Conservation (phyloP, 2,329 filamentous ascomycete genomes). For the Dactylellina parvicollis region DNA sequence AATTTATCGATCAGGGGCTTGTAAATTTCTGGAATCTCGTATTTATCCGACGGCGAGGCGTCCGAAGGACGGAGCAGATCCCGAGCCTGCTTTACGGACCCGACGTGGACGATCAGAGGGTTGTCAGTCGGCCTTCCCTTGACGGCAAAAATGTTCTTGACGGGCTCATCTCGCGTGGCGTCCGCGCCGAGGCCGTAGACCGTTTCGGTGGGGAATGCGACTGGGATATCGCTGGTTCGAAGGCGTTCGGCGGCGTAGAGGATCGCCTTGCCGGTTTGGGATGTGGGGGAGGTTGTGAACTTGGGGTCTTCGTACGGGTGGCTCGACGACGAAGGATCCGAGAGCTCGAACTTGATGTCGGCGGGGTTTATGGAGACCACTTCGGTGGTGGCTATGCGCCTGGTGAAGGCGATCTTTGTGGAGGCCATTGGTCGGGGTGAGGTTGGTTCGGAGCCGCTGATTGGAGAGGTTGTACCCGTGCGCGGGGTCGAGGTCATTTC, state of each 20-base stretch:
- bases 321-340: slow-evolving; percentile 11
- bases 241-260: slow-evolving; percentile 74
- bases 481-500: slow-evolving; percentile 25
- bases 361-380: slow-evolving; percentile 51
- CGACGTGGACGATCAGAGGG: slow-evolving; percentile 91
- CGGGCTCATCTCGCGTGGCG: slow-evolving; percentile 83
- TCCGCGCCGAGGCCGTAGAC: slow-evolving; percentile 98
- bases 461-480: slow-evolving; percentile 32
- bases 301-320: slow-evolving; percentile 57
- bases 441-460: slow-evolving; percentile 15
- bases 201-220: slow-evolving; percentile 96
- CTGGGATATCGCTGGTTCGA: slow-evolving; percentile 74
- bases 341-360: slow-evolving; percentile 54
- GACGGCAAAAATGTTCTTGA: slow-evolving; percentile 89
- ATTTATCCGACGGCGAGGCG: slow-evolving; percentile 47
- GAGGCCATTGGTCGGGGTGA: slow-evolving; percentile 32
- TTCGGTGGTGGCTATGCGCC: slow-evolving; percentile 49
- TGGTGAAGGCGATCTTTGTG: slow-evolving; percentile 35
- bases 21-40: slow-evolving; percentile 77
- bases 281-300: slow-evolving; percentile 52
- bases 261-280: slow-evolving; percentile 63
- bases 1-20: slow-evolving; percentile 79
- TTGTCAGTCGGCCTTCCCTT: slow-evolving; percentile 94
- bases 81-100: slow-evolving; percentile 80
- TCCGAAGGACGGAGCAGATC: slow-evolving; percentile 67